phyloP scores from a whole-genome alignment of 768 basidiomycete species.

The Lentinus brumalis region DNA sequence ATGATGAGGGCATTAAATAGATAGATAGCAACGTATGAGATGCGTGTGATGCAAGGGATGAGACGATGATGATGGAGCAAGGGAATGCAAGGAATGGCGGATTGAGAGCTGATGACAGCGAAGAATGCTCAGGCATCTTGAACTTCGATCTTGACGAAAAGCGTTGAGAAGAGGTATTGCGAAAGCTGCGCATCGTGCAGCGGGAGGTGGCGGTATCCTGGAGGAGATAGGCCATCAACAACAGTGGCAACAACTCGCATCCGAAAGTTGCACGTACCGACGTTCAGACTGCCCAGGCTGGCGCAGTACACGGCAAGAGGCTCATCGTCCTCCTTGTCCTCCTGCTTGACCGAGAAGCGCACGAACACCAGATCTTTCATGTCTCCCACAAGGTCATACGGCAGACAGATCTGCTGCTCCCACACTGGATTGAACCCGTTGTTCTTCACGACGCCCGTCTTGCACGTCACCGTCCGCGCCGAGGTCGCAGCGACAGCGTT shows the following conservation, averaged over 20 bases:
- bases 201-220: constrained; percentile 89
- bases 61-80: not conserved
- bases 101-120: not conserved
- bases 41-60: not conserved
- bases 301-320: constrained; percentile 76
- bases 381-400: constrained; percentile 74
- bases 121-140: constrained; percentile 29
- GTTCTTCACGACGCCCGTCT: constrained; percentile 71
- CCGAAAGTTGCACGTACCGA: constrained; percentile 53
- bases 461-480: constrained; percentile 49
- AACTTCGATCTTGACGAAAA: constrained; percentile 75
- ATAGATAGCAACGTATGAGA: not conserved
- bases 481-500: constrained; percentile 33
- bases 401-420: constrained; percentile 68
- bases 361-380: constrained; percentile 88
- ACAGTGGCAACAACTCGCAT: constrained; percentile 31
- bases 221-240: not conserved
- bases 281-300: constrained; percentile 68
- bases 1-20: not conserved
- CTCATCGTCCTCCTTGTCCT: constrained; percentile 59
- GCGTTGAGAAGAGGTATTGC: constrained; percentile 90
- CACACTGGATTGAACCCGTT: constrained; percentile 95
- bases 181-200: constrained; percentile 86
- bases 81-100: not conserved
- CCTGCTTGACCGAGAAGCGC: constrained; percentile 72